These are phyloP conservation scores for Cyclotella atomus DNA, from an alignment of 108 stramenopile genomes.

Conservation along the genomic window DNA sequence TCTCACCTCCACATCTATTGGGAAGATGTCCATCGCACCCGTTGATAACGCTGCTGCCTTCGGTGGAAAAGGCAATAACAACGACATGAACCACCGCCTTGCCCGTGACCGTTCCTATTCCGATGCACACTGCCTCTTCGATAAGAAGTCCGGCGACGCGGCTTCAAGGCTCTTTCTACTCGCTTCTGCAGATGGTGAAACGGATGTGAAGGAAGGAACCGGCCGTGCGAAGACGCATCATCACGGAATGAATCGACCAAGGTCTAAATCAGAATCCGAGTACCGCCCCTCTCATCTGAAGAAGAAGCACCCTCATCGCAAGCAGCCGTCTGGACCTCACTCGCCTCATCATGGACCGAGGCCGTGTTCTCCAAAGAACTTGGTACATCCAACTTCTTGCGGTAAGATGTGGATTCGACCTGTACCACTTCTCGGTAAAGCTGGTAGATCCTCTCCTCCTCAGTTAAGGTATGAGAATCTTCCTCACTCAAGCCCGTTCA, in stretches of 20 bases:
- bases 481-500: neutral
- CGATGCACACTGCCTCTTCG: slow-evolving; percentile 9
- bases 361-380: slow-evolving; percentile 7
- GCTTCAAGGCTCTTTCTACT: neutral
- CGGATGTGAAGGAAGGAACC: neutral
- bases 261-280: slow-evolving; percentile 19
- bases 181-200: neutral
- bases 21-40: slow-evolving; percentile 5
- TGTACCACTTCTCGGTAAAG: neutral
- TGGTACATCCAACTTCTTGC: neutral
- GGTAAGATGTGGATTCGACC: slow-evolving; percentile 22
- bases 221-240: neutral
- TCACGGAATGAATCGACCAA: neutral
- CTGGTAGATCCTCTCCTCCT: slow-evolving; percentile 1
- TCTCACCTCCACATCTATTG: no score
- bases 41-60: neutral
- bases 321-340: neutral
- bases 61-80: neutral
- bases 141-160: neutral
- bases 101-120: slow-evolving; percentile 9
- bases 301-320: neutral
- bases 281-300: neutral
- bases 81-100: neutral
- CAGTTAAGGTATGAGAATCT: neutral
- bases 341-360: slow-evolving; percentile 14